Base-by-base conservation (phyloP, 1,284 basidiomycete genomes). In the Rhodotorula sp. region DNA sequence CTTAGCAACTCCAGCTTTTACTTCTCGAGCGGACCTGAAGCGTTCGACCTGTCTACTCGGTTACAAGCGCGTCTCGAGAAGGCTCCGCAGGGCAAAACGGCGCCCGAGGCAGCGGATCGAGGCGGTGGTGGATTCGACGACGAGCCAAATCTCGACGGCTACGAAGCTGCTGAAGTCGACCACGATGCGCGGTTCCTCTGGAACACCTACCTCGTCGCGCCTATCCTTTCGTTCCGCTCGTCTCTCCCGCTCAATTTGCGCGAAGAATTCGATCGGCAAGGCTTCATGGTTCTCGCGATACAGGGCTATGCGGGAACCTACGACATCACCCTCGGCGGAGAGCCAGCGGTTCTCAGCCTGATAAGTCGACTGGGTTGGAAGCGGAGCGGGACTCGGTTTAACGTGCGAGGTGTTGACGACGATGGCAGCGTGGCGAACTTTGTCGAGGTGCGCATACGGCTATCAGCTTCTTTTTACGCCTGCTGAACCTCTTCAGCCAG, bases 351-450 rank as follows among this genome's bases (percentile, higher is more conserved):
- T 2, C 80, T 95, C 24, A 87, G 88, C 4, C 81, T 97, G 67
- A 89, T 96, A 64, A 92, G 90, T 15, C 85, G 95, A 34, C 84
- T 99, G 13, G 90, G 94, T 46, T 95, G 91, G 88, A 95, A 94
- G 81, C 86, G 94, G 71, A 95, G 96, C 26, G 96, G 96, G 3
- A 98, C 96, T 26, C 87, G 96, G 44, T 99, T 97, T 83, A 95
- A 97, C 78, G 95, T 94, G 5, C 87, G 96, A 67, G 96, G 96
- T 0, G 90, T 99, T 30, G 96, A 99, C 78, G 96, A 99, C 79
- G 93, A 97, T 76, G 95, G 96, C 51, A 90, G 96, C 78, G 91
- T 91, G 26, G 96, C 96, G 59, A 98, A 99, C 79, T 98, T 97
- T 81, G 96, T 96, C 47, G 95, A 97, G 86, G 91, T 88, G 83